Percentiles rank a stretch among this genome's conserved stretches.
Evolutionary conservation across 78 protist genomes (phyloP).

Genomic region (Emiliania huxleyi): DNA sequence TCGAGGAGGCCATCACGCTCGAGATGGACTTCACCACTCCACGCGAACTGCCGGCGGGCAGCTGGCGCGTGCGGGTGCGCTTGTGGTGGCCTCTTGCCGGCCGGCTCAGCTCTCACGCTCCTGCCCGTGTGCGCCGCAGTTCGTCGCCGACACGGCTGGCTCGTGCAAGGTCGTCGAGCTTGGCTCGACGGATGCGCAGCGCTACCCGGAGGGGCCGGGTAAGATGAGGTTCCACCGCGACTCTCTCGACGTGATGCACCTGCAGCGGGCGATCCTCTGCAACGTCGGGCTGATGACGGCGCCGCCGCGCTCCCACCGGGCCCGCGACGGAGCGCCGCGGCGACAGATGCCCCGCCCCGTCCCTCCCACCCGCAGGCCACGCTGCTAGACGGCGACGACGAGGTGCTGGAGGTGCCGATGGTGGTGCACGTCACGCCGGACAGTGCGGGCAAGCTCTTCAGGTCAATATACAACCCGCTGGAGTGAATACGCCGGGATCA

Average conservation of each 20-base stretch:
- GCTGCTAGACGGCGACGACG: not conserved
- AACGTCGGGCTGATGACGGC: not conserved
- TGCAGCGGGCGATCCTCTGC: not conserved
- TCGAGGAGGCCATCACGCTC: not conserved
- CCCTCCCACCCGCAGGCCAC: not conserved
- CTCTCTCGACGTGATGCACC: not conserved
- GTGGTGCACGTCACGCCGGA: not conserved
- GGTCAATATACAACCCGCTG: not conserved
- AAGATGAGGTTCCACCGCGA: not conserved
- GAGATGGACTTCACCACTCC: not conserved
- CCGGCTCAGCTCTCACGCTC: not conserved
- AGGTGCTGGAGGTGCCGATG: not conserved
- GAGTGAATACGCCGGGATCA: no score
- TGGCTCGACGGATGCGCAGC: not conserved
- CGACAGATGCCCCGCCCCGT: not conserved
- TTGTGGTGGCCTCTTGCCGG: not conserved
- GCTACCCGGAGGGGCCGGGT: not conserved
- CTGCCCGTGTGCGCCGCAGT: not conserved
- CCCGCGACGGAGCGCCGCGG: not conserved
- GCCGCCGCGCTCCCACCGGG: not conserved
- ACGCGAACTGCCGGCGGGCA: not conserved
- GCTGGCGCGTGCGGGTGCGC: not conserved
- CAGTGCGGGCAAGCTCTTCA: not conserved
- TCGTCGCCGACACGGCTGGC: not conserved
- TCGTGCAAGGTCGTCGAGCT: not conserved